Evolutionary conservation across 345 rosid species (phyloP), one percentile per base, ranked within the genome.

Genomic region (Eucalyptus caleyi): DNA sequence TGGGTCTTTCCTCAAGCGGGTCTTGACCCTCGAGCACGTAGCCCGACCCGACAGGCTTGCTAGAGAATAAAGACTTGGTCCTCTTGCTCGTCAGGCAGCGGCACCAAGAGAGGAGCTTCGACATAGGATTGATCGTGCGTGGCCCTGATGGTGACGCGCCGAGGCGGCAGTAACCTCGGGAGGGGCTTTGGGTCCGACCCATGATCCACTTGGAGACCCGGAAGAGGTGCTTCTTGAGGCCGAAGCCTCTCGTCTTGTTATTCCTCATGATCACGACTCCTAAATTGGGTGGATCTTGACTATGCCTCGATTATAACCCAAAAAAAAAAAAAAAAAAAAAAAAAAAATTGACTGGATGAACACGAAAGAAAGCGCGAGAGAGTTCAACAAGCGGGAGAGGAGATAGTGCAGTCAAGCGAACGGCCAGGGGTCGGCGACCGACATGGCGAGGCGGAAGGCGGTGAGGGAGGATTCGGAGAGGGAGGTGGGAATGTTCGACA

Each of bases 31-130:
- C 27, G 85, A 40, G 47, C 85, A 21, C 8, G 85, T 40, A 13
- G 47, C 85, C 85, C 30, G 85, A 90, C 89, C 93, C 80, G 80
- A 24, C 11, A 23, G 90, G 90, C 67, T 88, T 94, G 1, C 88
- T 24, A 4, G 86, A 77, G 85, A 26, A 6, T 0, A 23, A 40
- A 77, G 47, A 40, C 47, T 40, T 86, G 89, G 94, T 93, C 83
- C 91, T 94, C 86, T 95, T 88, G 86, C 94, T 91, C 82, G 91
- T 95, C 88, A 96, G 89, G 82, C 93, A 90, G 86, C 94, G 95
- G 40, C 96, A 94, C 98, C 99, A 96, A 50, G 81, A 90, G 87
- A 93, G 90, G 88, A 97, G 95, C 86, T 91, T 94, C 8, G 93
- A 37, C 50, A 95, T 72, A 42, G 96, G 72, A 91, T 88, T 94